Percentiles rank a stretch among this genome's conserved stretches.
These are phyloP conservation scores for Heimioporus retisporus DNA, from an alignment of 1,284 basidiomycete species.

Conservation along the genomic window DNA sequence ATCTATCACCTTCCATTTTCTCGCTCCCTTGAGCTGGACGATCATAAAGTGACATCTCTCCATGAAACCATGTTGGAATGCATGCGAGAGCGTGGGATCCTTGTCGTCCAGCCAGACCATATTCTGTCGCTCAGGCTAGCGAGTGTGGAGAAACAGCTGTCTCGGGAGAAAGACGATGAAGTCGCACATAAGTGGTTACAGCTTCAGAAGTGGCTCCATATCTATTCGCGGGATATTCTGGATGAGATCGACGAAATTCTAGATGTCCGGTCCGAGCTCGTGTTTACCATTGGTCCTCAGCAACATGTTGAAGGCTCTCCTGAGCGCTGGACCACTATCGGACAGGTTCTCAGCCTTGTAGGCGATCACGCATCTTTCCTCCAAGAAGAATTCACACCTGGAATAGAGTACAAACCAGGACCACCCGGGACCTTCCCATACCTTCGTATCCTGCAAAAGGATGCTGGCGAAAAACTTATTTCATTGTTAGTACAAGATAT, in stretches of 20 bases:
- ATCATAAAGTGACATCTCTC: not conserved
- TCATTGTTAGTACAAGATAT: slow-evolving; percentile 33
- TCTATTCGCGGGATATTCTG: slow-evolving; percentile 16
- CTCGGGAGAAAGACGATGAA: not conserved
- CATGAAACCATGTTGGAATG: not conserved
- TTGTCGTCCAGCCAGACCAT: not conserved
- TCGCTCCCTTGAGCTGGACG: not conserved
- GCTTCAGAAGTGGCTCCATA: slow-evolving; percentile 11
- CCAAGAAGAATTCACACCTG: too few species aligned
- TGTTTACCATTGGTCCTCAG: too few species aligned
- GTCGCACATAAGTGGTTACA: not conserved
- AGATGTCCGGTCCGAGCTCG: too few species aligned
- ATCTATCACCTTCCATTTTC: slow-evolving; percentile 8
- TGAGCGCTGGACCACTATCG: too few species aligned
- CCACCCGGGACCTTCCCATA: slow-evolving; percentile 36
- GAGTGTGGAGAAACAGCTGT: slow-evolving; percentile 2
- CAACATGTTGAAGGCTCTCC: too few species aligned
- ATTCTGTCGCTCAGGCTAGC: slow-evolving; percentile 1
- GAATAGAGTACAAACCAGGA: slow-evolving; percentile 6
- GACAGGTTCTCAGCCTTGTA: too few species aligned
- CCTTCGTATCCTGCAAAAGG: slow-evolving; percentile 41
- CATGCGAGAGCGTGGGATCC: too few species aligned
- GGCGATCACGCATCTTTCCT: too few species aligned
- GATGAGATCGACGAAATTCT: too few species aligned
- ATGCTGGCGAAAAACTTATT: slow-evolving; percentile 32